A percentile compares a stretch with the other conserved stretches of the same genome.
phyloP scores from a whole-genome alignment of 2,329 filamentous ascomycete genomes.

The Aspergillus japonicus region DNA sequence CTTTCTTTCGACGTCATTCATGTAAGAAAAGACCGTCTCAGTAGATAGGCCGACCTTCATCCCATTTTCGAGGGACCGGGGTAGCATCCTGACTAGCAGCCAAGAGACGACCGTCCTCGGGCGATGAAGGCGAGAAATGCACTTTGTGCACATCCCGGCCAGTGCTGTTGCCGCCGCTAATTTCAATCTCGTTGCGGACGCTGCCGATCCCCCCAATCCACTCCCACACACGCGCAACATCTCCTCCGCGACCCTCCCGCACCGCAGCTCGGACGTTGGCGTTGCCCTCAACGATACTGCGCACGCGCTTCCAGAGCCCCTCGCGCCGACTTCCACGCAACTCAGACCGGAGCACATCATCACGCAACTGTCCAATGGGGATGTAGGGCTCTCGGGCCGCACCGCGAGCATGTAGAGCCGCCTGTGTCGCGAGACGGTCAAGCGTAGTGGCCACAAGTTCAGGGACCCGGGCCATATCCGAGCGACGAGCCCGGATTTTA shows the following conservation, averaged over 20 bases:
- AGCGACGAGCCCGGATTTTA: slow-evolving; percentile 61
- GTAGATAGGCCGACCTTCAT: slow-evolving; percentile 45
- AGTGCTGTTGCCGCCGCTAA: slow-evolving; percentile 14
- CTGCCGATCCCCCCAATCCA: slow-evolving; percentile 63
- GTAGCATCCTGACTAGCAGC: slow-evolving; percentile 15
- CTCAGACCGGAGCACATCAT: slow-evolving; percentile 82
- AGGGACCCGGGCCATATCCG: slow-evolving; percentile 72
- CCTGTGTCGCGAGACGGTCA: slow-evolving; percentile 77
- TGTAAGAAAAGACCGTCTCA: slow-evolving; percentile 18
- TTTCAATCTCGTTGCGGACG: slow-evolving; percentile 40
- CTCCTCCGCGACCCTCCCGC: slow-evolving; percentile 57
- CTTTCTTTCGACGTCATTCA: background rate
- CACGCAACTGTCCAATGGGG: slow-evolving; percentile 82
- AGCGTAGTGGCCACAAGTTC: slow-evolving; percentile 80
- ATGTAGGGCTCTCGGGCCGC: slow-evolving; percentile 73
- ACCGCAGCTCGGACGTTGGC: slow-evolving; percentile 82
- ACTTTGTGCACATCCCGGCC: slow-evolving; percentile 29
- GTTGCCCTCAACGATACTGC: slow-evolving; percentile 85
- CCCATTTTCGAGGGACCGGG: slow-evolving; percentile 35
- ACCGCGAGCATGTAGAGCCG: slow-evolving; percentile 69
- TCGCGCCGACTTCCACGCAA: slow-evolving; percentile 75
- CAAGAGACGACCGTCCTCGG: slow-evolving; percentile 18
- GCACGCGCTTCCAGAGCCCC: slow-evolving; percentile 79
- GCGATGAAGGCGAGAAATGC: slow-evolving; percentile 27
- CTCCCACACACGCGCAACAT: slow-evolving; percentile 65